Percentiles rank a stretch among this genome's conserved stretches.
Evolutionary conservation across 768 basidiomycete species (phyloP).

Genomic region (Russula virescens): DNA sequence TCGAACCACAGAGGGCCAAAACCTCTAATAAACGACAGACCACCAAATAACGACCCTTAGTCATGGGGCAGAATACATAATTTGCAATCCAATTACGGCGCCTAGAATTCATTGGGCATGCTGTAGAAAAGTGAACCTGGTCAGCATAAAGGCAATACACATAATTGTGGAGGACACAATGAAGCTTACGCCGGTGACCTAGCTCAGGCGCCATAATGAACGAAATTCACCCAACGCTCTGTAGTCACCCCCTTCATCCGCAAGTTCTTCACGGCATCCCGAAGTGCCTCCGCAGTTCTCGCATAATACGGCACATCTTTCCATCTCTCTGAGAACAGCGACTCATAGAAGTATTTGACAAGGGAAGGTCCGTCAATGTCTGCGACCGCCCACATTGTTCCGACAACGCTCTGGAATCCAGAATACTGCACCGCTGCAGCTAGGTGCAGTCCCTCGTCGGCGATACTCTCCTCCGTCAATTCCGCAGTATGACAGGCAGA

Average conservation of each 20-base stretch:
- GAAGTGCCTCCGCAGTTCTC: neutral
- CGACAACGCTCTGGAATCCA: constrained; percentile 4
- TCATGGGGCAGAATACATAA: no score
- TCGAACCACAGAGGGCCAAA: no score
- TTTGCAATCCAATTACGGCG: no score
- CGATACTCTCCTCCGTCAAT: neutral
- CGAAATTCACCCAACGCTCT: neutral
- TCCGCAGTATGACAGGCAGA: neutral
- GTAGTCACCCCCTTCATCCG: neutral
- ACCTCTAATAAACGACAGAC: no score
- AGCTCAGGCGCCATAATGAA: neutral
- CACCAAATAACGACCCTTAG: no score
- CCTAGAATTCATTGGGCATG: no score
- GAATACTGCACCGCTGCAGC: constrained; percentile 14
- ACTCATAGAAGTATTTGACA: neutral
- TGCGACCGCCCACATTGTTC: neutral
- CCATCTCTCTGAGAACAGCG: neutral
- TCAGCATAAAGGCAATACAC: no score
- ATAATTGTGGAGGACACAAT: no score
- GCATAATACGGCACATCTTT: neutral
- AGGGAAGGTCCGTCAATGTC: neutral
- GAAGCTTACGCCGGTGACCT: no score
- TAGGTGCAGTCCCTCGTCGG: constrained; percentile 15
- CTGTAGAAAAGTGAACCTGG: no score
- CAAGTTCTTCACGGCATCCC: neutral